These are phyloP conservation scores for Bruguiera hainesii DNA, from an alignment of 441 rosid genomes.

Conservation along the genomic window DNA sequence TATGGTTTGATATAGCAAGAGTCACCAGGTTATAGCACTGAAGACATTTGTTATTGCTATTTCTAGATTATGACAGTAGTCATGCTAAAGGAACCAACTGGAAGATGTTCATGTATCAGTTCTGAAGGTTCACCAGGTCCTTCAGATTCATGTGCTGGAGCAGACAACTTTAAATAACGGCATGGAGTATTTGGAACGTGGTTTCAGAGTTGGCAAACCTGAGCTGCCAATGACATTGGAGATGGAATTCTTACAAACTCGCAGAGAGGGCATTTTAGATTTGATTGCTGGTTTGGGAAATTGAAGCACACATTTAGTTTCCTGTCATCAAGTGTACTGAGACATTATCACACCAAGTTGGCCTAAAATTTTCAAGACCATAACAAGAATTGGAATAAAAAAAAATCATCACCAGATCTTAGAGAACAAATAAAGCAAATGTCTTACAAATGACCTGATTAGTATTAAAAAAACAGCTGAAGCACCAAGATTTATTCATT, in stretches of 20 bases:
- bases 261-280: constrained; percentile 44
- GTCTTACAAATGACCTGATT: too few species aligned
- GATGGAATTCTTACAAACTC: constrained; percentile 35
- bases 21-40: neutral
- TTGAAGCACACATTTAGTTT: constrained; percentile 54
- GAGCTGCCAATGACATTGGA: constrained; percentile 40
- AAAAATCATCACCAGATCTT: too few species aligned
- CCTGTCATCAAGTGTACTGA: constrained; percentile 60
- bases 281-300: constrained; percentile 40
- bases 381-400: neutral
- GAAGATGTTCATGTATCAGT: constrained; percentile 16
- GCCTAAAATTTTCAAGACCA: neutral
- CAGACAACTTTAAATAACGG: constrained; percentile 42
- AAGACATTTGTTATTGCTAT: neutral
- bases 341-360: constrained; percentile 7
- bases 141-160: constrained; percentile 43
- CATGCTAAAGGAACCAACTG: constrained; percentile 3
- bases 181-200: constrained; percentile 30
- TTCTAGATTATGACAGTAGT: constrained; percentile 2
- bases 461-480: too few species aligned
- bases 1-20: neutral
- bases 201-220: constrained; percentile 36
- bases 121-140: constrained; percentile 43
- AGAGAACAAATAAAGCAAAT: too few species aligned
- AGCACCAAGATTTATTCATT: too few species aligned